Evolutionary conservation across 139 green algal species (phyloP).

Genomic region (Auxenochlorella pyrenoidosa): DNA sequence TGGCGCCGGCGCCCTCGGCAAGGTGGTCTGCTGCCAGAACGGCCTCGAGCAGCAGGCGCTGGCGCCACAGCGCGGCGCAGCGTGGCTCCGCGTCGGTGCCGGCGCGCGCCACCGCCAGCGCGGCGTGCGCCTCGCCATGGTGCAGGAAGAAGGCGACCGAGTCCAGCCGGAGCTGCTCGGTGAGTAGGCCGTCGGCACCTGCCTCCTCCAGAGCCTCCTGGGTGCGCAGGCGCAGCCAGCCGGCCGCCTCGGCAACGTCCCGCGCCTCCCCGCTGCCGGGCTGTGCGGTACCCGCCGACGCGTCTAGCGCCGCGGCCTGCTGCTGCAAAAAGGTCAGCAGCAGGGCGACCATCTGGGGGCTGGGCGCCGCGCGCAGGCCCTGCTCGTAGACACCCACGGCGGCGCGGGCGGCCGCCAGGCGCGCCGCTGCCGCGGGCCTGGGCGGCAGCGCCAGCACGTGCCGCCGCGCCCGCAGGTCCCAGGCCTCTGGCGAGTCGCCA

Average conservation of each 20-base stretch:
- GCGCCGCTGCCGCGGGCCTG: neutral
- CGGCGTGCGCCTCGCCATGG: slow-evolving; percentile 39
- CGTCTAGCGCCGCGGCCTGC: slow-evolving; percentile 13
- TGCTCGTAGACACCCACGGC: slow-evolving; percentile 42
- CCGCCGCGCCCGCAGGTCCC: slow-evolving; percentile 65
- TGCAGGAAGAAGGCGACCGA: slow-evolving; percentile 49
- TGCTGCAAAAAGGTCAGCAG: slow-evolving; percentile 54
- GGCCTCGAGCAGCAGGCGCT: slow-evolving; percentile 52
- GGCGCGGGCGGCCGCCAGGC: neutral
- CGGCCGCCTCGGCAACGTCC: neutral
- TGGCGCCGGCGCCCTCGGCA: neutral
- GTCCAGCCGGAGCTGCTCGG: slow-evolving; percentile 42
- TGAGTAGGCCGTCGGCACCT: slow-evolving; percentile 11
- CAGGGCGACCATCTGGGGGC: slow-evolving; percentile 42
- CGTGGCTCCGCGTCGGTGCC: slow-evolving; percentile 41
- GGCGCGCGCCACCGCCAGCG: slow-evolving; percentile 44
- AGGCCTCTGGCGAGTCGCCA: slow-evolving; percentile 49
- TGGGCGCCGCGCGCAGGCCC: slow-evolving; percentile 37
- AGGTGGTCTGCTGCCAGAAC: slow-evolving; percentile 6
- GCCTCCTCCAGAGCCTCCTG: slow-evolving; percentile 33
- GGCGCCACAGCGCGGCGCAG: slow-evolving; percentile 49
- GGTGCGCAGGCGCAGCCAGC: slow-evolving; percentile 15
- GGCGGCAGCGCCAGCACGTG: neutral
- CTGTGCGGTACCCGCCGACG: neutral
- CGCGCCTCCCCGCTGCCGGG: neutral